Evolutionary conservation across 495 filamentous ascomycete species (phyloP).

Genomic region (Talaromyces trachyspermus): DNA sequence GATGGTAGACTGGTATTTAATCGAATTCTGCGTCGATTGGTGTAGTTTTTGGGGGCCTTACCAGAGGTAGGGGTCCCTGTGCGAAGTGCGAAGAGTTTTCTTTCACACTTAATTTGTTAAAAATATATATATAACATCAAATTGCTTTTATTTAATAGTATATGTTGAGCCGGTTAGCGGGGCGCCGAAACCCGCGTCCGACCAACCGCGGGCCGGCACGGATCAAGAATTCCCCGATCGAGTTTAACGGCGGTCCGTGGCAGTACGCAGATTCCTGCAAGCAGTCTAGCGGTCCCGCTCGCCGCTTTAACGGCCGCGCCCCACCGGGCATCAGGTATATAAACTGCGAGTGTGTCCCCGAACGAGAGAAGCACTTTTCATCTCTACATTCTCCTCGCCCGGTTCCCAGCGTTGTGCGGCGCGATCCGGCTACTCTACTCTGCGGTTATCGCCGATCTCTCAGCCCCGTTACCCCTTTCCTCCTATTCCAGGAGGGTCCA

Average conservation of each 20-base stretch:
- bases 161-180: neutral
- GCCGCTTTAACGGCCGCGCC: neutral
- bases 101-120: too few species aligned
- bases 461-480: neutral
- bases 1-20: too few species aligned
- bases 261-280: neutral
- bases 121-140: too few species aligned
- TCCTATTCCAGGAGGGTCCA: neutral
- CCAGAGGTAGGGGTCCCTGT: too few species aligned
- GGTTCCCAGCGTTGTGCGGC: neutral
- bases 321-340: neutral
- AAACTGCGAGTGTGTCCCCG: neutral
- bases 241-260: neutral
- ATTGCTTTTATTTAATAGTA: conserved; percentile 4
- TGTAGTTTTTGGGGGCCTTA: too few species aligned
- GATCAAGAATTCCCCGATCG: neutral
- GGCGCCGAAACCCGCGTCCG: conserved; percentile 1
- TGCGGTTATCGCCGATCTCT: neutral
- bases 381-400: conserved; percentile 1
- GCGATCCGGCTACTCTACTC: neutral
- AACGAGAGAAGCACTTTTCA: neutral
- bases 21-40: too few species aligned
- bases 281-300: neutral
- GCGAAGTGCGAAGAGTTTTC: too few species aligned
- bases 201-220: neutral